These are phyloP conservation scores for Rhododendron molle DNA, from an alignment of 148 eudicot species.

Conservation along the genomic window DNA sequence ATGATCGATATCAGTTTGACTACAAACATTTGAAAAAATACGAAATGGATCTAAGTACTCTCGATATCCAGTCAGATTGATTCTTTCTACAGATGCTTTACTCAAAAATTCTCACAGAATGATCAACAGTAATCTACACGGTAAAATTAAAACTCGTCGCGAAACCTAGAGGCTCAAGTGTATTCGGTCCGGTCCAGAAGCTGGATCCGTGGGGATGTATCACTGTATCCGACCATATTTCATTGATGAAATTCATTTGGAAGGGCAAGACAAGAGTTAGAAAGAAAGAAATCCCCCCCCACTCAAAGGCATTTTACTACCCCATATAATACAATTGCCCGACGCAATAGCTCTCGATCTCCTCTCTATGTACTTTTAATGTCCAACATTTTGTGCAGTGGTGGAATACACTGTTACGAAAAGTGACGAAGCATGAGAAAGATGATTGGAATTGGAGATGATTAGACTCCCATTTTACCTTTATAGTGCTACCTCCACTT, in stretches of 20 bases:
- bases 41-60: not conserved
- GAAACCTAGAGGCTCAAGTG: not conserved
- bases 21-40: too few relatives aligned
- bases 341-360: not conserved
- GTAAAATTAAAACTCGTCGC: not conserved
- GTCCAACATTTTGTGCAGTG: not conserved
- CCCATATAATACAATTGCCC: not conserved
- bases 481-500: not conserved
- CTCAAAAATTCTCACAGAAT: not conserved
- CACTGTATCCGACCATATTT: not conserved
- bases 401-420: not conserved
- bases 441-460: constrained; percentile 2
- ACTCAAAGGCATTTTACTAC: not conserved
- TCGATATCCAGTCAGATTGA: not conserved
- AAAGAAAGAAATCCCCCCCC: not conserved
- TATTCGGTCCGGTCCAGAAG: not conserved
- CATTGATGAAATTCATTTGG: not conserved
- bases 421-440: not conserved
- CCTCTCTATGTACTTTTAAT: not conserved
- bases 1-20: too few relatives aligned
- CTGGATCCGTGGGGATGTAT: not conserved
- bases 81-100: not conserved
- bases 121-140: not conserved
- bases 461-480: not conserved
- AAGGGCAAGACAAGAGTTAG: not conserved